phyloP scores from a whole-genome alignment of 345 rosid species.

The Euphorbia pulcherrima region DNA sequence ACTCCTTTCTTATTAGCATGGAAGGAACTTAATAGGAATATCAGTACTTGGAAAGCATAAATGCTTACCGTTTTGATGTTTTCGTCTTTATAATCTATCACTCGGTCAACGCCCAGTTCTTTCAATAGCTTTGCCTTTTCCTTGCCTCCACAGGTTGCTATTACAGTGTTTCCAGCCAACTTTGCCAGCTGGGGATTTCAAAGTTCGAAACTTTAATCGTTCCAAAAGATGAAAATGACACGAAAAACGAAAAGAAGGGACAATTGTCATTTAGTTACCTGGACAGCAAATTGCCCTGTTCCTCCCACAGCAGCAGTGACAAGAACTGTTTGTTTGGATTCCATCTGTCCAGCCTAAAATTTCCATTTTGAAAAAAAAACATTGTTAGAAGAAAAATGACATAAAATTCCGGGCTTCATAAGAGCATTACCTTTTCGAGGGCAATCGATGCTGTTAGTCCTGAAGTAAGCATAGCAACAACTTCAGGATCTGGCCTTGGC shows the following conservation, averaged over 20 bases:
- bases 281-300: constrained; percentile 96
- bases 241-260: not conserved
- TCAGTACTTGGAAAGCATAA: constrained; percentile 3
- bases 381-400: not conserved
- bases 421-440: constrained; percentile 63
- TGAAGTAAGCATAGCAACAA: constrained; percentile 97
- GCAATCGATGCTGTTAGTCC: constrained; percentile 95
- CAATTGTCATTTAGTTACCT: constrained; percentile 43
- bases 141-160: constrained; percentile 93
- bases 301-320: constrained; percentile 99
- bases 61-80: constrained; percentile 68
- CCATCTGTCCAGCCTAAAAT: constrained; percentile 75
- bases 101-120: constrained; percentile 79
- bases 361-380: constrained; percentile 16
- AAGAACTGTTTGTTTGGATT: constrained; percentile 69
- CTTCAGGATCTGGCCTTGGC: constrained; percentile 92
- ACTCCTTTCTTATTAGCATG: not conserved
- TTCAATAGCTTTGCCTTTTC: constrained; percentile 76
- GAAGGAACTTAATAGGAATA: constrained; percentile 13
- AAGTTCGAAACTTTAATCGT: constrained; percentile 10
- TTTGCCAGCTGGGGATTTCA: constrained; percentile 69
- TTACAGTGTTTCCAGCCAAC: constrained; percentile 73
- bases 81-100: constrained; percentile 80
- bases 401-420: not conserved
- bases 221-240: not conserved